These are phyloP conservation scores for Lactarius sanguifluus DNA, from an alignment of 768 basidiomycete species.

Conservation along the genomic window DNA sequence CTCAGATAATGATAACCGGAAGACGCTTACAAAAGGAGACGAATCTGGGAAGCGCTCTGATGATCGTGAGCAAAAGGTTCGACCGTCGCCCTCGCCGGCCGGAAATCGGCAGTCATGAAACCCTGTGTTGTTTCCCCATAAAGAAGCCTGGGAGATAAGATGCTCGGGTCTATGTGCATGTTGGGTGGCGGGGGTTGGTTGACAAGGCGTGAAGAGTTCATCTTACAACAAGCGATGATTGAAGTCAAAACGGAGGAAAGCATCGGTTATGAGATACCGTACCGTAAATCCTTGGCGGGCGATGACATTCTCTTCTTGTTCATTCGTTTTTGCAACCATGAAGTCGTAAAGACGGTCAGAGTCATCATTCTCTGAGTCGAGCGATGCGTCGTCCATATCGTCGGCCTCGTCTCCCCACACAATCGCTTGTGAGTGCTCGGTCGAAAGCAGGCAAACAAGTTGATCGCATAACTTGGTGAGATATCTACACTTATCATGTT, in stretches of 20 bases:
- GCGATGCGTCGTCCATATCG: conserved; percentile 22
- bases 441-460: conserved; percentile 49
- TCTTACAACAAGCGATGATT: background rate
- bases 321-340: conserved; percentile 55
- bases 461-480: conserved; percentile 46
- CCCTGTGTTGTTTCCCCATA: conserved; percentile 30
- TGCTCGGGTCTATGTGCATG: background rate
- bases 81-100: background rate
- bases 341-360: conserved; percentile 53
- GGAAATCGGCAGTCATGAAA: conserved; percentile 24
- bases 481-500: conserved; percentile 7
- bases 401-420: conserved; percentile 44
- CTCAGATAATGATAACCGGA: background rate
- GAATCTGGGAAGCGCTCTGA: conserved; percentile 10
- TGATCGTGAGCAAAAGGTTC: background rate
- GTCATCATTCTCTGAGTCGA: conserved; percentile 44
- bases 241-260: background rate
- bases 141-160: conserved; percentile 20
- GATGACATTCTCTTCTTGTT: conserved; percentile 53
- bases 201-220: conserved; percentile 8
- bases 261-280: conserved; percentile 15
- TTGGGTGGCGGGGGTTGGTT: background rate
- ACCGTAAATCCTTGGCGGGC: conserved; percentile 49
- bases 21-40: conserved; percentile 12
- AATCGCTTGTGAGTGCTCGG: conserved; percentile 46